phyloP scores from a whole-genome alignment of 352 stramenopile genomes.

The Phytophthora litchii region DNA sequence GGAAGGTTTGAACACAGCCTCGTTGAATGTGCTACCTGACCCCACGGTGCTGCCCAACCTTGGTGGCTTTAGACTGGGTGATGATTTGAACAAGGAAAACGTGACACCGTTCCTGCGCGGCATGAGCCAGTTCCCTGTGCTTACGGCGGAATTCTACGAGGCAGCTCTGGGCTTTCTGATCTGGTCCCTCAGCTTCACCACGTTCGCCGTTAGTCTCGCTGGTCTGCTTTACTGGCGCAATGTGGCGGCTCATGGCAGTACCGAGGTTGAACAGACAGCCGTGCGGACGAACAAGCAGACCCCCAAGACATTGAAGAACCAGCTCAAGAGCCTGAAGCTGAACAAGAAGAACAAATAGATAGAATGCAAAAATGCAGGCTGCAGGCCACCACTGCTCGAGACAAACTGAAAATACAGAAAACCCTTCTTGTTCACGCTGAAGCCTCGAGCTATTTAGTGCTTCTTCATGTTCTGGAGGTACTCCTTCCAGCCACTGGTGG shows the following conservation, averaged over 20 bases:
- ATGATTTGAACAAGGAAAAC: slow-evolving; percentile 51
- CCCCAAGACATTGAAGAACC: slow-evolving; percentile 74
- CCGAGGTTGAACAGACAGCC: slow-evolving; percentile 20
- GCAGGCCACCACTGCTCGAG: slow-evolving; percentile 3
- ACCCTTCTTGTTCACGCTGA: slow-evolving; percentile 11
- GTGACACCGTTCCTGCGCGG: slow-evolving; percentile 64
- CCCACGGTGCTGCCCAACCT: slow-evolving; percentile 45
- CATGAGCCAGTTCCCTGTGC: slow-evolving; percentile 65
- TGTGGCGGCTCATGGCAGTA: slow-evolving; percentile 41
- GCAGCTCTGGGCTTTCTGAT: slow-evolving; percentile 72
- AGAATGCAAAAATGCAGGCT: slow-evolving; percentile 11
- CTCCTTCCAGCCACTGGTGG: slow-evolving; percentile 87
- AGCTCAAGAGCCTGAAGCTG: slow-evolving; percentile 71
- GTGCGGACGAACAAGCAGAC: slow-evolving; percentile 64
- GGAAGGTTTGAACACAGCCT: slow-evolving; percentile 18
- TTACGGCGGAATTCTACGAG: slow-evolving; percentile 64
- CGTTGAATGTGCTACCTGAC: slow-evolving; percentile 46
- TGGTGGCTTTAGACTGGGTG: slow-evolving; percentile 59
- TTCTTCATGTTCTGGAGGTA: slow-evolving; percentile 87
- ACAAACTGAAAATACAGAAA: slow-evolving; percentile 34
- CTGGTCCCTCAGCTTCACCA: slow-evolving; percentile 71
- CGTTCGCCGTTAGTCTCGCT: slow-evolving; percentile 65
- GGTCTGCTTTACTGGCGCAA: slow-evolving; percentile 79
- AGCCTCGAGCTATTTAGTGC: slow-evolving; percentile 30
- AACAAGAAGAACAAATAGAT: slow-evolving; percentile 63